Evolutionary conservation across 73 alveolate species (phyloP), one percentile per base, ranked within the genome.

Genomic region (Breviolum minutum): DNA sequence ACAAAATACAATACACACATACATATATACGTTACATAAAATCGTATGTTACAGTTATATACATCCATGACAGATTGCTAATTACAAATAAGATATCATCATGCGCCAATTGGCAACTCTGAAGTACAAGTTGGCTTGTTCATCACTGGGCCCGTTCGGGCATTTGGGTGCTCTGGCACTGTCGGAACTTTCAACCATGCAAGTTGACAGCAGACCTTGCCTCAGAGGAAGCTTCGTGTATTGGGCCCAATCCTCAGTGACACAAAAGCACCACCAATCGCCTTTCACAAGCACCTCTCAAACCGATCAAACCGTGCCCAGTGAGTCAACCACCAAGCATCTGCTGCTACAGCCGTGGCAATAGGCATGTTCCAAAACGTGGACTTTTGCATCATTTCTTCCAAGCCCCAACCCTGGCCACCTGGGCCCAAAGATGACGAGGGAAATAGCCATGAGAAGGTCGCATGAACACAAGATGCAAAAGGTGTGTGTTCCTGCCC

Each of bases 371-470:
- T n/a, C 19, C n/a, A 24, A 24, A n/a, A 12, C 0, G 85, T 76
- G 85, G 48, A 19, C 85, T 76, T 76, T 40, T 76, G 85, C 85
- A 76, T 76, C 85, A 76, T 76, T 19, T 76, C 85, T 16, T 76
- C 85, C 60, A 76, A 11, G 85, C 85, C 32, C 85, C 85, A 76
- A 40, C 85, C 85, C 26, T 27, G 32, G n/a, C 48, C 85, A 40
- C 54, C 54, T 40, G 54, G 54, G 54, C 54, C 54, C 54, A 17
- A 40, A 40, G 3, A 40, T 40, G 54, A 40, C 54, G 54, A n/a
- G 54, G 54, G 54, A 40, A 40, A 40, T 40, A 40, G 54, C 54
- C 54, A 40, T 40, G 54, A 40, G 54, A 40, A 40, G 54, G 54
- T 40, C 54, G 3, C 54, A 40, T 40, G 54, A 40, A 40, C 54